Evolutionary conservation across 306 rosid species (phyloP).

Genomic region (Cercis canadensis): DNA sequence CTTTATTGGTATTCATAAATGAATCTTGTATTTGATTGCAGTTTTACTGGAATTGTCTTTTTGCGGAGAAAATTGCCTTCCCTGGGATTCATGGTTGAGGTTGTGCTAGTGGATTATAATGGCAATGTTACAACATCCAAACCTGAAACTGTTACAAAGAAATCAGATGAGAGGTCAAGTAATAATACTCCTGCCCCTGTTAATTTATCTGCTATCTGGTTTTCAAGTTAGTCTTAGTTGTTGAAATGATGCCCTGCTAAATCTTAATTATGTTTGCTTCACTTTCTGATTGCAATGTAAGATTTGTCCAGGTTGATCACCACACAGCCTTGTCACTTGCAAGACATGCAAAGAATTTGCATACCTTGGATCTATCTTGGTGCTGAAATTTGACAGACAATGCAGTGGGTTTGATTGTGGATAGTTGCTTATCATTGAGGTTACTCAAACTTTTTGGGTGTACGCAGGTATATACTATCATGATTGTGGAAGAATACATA

Average conservation of each 20-base stretch:
- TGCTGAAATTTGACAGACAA: conserved; percentile 79
- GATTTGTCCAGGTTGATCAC: conserved; percentile 67
- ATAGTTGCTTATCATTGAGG: conserved; percentile 71
- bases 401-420: conserved; percentile 83
- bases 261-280: conserved; percentile 10
- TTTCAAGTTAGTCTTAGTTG: conserved; percentile 15
- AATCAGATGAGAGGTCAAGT: conserved; percentile 73
- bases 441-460: conserved; percentile 83
- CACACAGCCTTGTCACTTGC: conserved; percentile 78
- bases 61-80: conserved; percentile 93
- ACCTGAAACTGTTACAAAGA: conserved; percentile 53
- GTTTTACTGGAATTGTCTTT: conserved; percentile 26
- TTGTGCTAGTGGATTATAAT: conserved; percentile 75
- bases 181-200: conserved; percentile 48
- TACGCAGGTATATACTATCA: conserved; percentile 64
- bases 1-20: conserved; percentile 1
- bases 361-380: conserved; percentile 83
- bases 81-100: conserved; percentile 94
- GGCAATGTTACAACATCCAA: conserved; percentile 49
- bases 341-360: conserved; percentile 56
- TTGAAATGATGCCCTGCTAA: conserved; percentile 1
- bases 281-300: conserved; percentile 32
- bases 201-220: conserved; percentile 36
- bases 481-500: conserved; percentile 21
- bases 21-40: neutral